phyloP scores from a whole-genome alignment of 805 yeast species.

The Ogataea thermomethanolica region DNA sequence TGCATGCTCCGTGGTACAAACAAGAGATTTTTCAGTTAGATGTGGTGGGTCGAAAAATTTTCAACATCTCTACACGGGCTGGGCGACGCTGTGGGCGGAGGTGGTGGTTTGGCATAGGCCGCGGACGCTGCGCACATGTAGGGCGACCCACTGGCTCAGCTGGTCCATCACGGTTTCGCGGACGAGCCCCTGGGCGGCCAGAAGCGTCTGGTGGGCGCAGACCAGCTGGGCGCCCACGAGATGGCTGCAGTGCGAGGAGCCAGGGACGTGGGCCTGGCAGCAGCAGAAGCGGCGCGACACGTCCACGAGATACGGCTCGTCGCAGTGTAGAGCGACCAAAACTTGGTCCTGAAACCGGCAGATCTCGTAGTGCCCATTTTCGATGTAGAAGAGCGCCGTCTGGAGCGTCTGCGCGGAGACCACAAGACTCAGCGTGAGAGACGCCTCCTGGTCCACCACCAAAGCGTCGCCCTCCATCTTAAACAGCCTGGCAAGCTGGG shows the following conservation, averaged over 20 bases:
- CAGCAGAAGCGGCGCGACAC: constrained; percentile 14
- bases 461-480: constrained; percentile 3
- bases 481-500: constrained; percentile 11
- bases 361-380: constrained; percentile 9
- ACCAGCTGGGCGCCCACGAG: constrained; percentile 1
- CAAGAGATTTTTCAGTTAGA: constrained; percentile 10
- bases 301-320: constrained; percentile 8
- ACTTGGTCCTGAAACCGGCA: constrained; percentile 2
- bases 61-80: constrained; percentile 10
- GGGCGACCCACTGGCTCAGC: constrained; percentile 1
- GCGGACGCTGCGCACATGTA: constrained; percentile 1
- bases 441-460: constrained; percentile 15
- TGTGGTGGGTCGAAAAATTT: constrained; percentile 10
- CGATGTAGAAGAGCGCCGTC: constrained; percentile 11
- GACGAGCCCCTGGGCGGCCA: background rate
- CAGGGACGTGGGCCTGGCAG: constrained; percentile 3
- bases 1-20: constrained; percentile 10
- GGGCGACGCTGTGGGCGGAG: too few relatives aligned
- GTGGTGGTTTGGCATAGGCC: background rate
- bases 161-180: background rate
- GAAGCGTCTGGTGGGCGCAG: background rate
- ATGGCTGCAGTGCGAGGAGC: constrained; percentile 6
- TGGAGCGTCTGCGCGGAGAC: constrained; percentile 9
- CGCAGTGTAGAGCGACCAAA: constrained; percentile 1
- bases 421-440: constrained; percentile 13